Base-by-base conservation (phyloP, 371 early-diverging fungal genomes). In the Apophysomyces variabilis region DNA sequence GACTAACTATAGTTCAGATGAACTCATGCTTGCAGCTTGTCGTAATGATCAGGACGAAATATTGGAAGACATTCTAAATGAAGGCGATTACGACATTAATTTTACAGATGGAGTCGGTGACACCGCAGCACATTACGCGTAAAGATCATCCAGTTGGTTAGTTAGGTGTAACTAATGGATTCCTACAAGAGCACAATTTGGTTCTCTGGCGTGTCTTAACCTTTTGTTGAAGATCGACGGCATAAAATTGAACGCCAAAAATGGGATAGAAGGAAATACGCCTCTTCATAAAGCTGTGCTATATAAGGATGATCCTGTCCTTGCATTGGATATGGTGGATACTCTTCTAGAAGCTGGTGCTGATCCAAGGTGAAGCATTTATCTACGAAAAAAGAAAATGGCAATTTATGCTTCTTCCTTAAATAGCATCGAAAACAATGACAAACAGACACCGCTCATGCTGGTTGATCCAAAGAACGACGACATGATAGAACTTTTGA, bases 111-210 rank as follows among this genome's bases (percentile, higher is more conserved):
- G 71, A 11, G 65, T 85, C 43, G 91, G 91, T 26, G 82, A 85
- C 62, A 81, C 87, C 5, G 85, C 89, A 7, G 79, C 86, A 43
- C 91, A 91, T 64, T 85, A 88, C 64, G 86, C 87, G 89, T 88
- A 86, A 74, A 73, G 75, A 13, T 8, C 37, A 36, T 36, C 12
- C 32, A 54, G 41, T 7, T 47, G 35, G 45, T 58, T 16, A 7
- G 13, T 16, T 64, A 8, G 9, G 7, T 54, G 50, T 21, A 11
- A 43, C 26, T 13, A 12, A 13, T 13, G 21, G 14, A 50, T 16
- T 12, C 9, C 57, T 16, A 43, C 11, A 76, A 90, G 90, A 14
- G 89, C 89, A 35, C 71, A 80, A 57, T 78, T 75, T 66, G 90
- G 84, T 7, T 76, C 89, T 0, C 64, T 85, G 57, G 80, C 77